Percentiles rank a stretch among this genome's conserved stretches.
phyloP scores from a whole-genome alignment of 2,329 filamentous ascomycete species.

The Hirsutella minnesotensis region DNA sequence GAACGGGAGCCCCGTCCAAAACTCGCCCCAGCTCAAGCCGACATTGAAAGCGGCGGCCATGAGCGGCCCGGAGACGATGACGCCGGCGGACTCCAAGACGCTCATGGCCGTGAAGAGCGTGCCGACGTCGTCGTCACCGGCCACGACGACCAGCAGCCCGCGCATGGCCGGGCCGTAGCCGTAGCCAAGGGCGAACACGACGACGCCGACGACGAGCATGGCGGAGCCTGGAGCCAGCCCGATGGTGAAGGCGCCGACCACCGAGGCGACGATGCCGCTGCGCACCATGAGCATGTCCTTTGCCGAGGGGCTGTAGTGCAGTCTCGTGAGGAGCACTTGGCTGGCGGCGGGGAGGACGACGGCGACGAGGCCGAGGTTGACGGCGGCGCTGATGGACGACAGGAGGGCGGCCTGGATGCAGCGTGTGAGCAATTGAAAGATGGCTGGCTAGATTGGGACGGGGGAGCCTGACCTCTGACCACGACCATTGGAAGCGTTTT shows the following conservation, averaged over 20 bases:
- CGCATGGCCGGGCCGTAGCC: slow-evolving; percentile 4
- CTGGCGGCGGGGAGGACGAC: slow-evolving; percentile 1
- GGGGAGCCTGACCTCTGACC: slow-evolving; percentile 5
- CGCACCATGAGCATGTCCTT: slow-evolving; percentile 1
- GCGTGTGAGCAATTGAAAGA: not conserved
- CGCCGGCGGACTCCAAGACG: slow-evolving; percentile 7
- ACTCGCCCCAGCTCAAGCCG: slow-evolving; percentile 5
- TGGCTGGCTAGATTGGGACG: not conserved
- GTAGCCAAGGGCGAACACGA: not conserved
- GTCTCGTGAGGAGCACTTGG: not conserved
- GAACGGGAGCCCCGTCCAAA: slow-evolving; percentile 8
- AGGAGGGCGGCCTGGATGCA: not conserved
- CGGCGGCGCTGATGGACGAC: slow-evolving; percentile 2
- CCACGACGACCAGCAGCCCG: slow-evolving; percentile 7
- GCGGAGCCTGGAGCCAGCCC: not conserved
- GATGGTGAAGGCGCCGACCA: slow-evolving; percentile 3
- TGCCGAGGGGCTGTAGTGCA: not conserved
- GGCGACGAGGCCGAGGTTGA: not conserved
- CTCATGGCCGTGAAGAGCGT: slow-evolving; percentile 9
- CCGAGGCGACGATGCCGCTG: not conserved
- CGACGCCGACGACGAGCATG: not conserved
- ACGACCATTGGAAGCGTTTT: slow-evolving; percentile 7
- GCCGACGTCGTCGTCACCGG: slow-evolving; percentile 5
- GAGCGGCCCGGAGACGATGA: slow-evolving; percentile 7
- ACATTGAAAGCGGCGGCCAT: slow-evolving; percentile 7